These are phyloP conservation scores for Dactylellina leptospora DNA, from an alignment of 2,329 filamentous ascomycete species.

Conservation along the genomic window DNA sequence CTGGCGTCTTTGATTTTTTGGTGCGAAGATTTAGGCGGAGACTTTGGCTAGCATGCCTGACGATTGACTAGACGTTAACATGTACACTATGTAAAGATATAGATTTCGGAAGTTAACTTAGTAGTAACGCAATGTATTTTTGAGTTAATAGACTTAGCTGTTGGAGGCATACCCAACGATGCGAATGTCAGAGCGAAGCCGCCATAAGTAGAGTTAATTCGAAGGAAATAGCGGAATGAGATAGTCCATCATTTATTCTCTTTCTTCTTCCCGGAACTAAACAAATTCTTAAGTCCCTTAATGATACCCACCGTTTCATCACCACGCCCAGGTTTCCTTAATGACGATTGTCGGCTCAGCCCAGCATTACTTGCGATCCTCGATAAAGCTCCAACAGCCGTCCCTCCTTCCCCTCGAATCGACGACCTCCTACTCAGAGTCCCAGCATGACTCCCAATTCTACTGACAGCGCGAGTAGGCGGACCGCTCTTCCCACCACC, in stretches of 20 bases:
- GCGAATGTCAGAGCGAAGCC: too few species aligned
- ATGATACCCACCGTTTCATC: not conserved
- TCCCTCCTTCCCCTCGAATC: not conserved
- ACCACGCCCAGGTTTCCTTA: not conserved
- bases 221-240: not conserved
- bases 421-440: conserved; percentile 7
- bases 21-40: conserved; percentile 6
- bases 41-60: not conserved
- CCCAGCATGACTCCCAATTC: not conserved
- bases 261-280: conserved; percentile 18
- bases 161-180: not conserved
- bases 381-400: not conserved
- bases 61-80: conserved; percentile 34
- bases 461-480: not conserved
- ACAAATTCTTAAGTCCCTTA: conserved; percentile 22
- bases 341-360: not conserved
- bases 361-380: conserved; percentile 12
- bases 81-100: conserved; percentile 40
- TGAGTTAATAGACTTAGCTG: not conserved
- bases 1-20: conserved; percentile 34
- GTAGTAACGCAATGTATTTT: not conserved
- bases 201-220: too few species aligned
- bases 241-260: not conserved
- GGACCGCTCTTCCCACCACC: not conserved
- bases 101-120: conserved; percentile 14